Percentiles rank a stretch among this genome's conserved stretches.
Conservation (phyloP, 345 rosid species). For the Populus deltoides region DNA sequence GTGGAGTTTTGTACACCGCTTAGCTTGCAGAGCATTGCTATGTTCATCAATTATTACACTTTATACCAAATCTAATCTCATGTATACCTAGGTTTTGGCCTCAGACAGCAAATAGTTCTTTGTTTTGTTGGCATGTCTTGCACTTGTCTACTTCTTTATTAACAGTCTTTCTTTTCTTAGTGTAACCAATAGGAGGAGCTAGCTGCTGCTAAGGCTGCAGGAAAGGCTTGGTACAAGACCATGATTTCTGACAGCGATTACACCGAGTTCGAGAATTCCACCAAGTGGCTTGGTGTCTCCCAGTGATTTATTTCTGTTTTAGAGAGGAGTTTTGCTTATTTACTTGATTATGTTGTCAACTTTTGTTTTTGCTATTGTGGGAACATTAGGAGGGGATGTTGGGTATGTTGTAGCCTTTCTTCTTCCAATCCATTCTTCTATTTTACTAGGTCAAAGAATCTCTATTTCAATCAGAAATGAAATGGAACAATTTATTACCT, state of each 20-base stretch:
- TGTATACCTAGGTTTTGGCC: too few species aligned
- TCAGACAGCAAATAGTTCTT: too few species aligned
- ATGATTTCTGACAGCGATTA: slow-evolving; percentile 94
- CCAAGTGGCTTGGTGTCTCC: slow-evolving; percentile 78
- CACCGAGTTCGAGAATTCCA: slow-evolving; percentile 78
- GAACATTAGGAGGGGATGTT: background rate
- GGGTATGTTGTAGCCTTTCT: background rate
- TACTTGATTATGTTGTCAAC: background rate
- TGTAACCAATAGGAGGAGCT: slow-evolving; percentile 69
- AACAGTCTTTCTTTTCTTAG: background rate
- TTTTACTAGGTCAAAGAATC: background rate
- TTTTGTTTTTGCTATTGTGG: background rate
- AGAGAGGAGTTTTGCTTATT: slow-evolving; percentile 2
- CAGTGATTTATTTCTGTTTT: slow-evolving; percentile 38
- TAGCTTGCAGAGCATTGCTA: too few species aligned
- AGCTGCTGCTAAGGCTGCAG: slow-evolving; percentile 63
- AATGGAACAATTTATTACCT: background rate
- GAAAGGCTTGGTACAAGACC: slow-evolving; percentile 89
- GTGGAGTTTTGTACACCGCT: too few species aligned
- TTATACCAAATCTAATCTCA: too few species aligned
- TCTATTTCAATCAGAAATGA: background rate
- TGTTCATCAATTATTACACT: too few species aligned
- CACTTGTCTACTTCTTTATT: background rate
- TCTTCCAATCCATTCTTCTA: background rate
- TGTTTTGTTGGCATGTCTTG: too few species aligned